These are phyloP conservation scores for Urochloa ruziziensis DNA, from an alignment of 176 grass and related monocot species.

Conservation along the genomic window DNA sequence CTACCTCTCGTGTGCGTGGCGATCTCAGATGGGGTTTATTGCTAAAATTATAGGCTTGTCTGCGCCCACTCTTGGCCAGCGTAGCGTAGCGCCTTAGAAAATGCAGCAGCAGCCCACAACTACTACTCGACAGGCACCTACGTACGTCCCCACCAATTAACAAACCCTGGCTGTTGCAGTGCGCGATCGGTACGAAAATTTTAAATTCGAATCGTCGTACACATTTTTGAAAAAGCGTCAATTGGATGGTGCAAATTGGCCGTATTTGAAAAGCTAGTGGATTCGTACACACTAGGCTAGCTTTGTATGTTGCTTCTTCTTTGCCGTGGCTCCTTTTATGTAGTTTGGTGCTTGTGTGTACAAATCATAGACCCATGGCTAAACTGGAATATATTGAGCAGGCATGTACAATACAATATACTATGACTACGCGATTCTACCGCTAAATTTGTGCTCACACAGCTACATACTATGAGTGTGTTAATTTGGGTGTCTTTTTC, in stretches of 20 bases:
- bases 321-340: neutral
- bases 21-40: constrained; percentile 30
- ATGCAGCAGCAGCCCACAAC: neutral
- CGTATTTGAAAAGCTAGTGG: neutral
- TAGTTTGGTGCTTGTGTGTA: no score
- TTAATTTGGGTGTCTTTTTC: no score
- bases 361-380: neutral
- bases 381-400: neutral
- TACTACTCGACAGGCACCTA: constrained; percentile 23
- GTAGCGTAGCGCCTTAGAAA: neutral
- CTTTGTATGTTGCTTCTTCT: neutral
- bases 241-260: neutral
- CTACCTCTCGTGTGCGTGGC: neutral
- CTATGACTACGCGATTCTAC: no score
- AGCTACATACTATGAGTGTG: no score
- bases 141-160: neutral
- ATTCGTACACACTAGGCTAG: neutral
- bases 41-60: constrained; percentile 38
- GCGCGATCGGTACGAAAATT: neutral
- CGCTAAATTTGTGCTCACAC: no score
- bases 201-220: neutral
- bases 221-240: neutral
- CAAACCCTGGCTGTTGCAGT: neutral
- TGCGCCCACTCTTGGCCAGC: constrained; percentile 23
- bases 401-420: no score